Conservation (phyloP, 257 asterid species). For the Gentiana dahurica region DNA sequence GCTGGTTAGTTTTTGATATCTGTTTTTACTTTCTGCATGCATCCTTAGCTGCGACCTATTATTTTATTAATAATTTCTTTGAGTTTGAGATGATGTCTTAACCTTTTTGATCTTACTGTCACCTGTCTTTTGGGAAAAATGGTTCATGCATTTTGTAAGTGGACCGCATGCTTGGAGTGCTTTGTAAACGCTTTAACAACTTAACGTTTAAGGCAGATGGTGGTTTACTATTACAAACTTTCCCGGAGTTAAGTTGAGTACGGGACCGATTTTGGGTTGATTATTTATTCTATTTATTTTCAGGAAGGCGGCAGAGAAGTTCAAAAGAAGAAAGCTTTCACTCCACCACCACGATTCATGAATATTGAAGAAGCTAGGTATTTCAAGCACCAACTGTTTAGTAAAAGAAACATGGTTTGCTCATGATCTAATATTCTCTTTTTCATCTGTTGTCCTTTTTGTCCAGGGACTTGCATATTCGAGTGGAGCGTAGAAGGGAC, state of each 20-base stretch:
- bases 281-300: slow-evolving; percentile 13
- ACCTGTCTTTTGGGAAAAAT: too few relatives aligned
- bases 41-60: too few relatives aligned
- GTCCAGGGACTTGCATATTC: slow-evolving; percentile 74
- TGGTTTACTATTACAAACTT: too few relatives aligned
- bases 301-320: slow-evolving; percentile 90
- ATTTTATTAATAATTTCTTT: too few relatives aligned
- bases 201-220: too few relatives aligned
- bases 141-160: too few relatives aligned
- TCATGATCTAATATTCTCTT: slow-evolving; percentile 3
- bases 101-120: too few relatives aligned
- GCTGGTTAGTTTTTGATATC: slow-evolving; percentile 40
- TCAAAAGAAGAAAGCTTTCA: slow-evolving; percentile 78
- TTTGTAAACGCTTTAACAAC: too few relatives aligned
- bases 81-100: too few relatives aligned
- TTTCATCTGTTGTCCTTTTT: slow-evolving; percentile 3
- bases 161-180: too few relatives aligned
- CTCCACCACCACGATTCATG: slow-evolving; percentile 85
- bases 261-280: background rate
- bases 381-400: background rate
- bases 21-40: background rate
- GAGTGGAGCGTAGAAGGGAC: slow-evolving; percentile 78
- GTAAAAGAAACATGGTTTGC: background rate
- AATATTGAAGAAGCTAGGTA: slow-evolving; percentile 93
- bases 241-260: too few relatives aligned